Conservation (phyloP, 2,329 filamentous ascomycete species). For the Paecilomyces sp. region DNA sequence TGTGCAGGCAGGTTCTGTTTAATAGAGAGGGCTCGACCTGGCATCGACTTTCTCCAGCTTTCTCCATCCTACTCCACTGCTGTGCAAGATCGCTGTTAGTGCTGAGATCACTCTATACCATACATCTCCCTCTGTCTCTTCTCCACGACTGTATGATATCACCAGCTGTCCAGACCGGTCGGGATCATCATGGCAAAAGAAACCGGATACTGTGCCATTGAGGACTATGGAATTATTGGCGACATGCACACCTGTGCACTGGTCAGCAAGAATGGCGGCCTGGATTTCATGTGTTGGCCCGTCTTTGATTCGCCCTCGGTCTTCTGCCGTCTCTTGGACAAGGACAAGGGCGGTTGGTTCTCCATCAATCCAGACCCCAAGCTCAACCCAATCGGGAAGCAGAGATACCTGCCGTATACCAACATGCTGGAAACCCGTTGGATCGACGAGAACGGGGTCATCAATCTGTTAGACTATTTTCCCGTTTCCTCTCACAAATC, state of each 20-base stretch:
- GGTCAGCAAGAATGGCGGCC: slow-evolving; percentile 64
- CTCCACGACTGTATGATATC: slow-evolving; percentile 1
- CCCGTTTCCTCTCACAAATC: slow-evolving; percentile 57
- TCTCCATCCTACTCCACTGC: not conserved
- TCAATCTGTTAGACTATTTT: slow-evolving; percentile 69
- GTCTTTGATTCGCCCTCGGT: slow-evolving; percentile 71
- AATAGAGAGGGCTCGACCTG: not conserved
- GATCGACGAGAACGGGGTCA: slow-evolving; percentile 67
- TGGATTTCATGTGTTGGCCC: slow-evolving; percentile 78
- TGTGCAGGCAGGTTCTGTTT: not conserved
- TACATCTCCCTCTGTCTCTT: not conserved
- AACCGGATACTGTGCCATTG: slow-evolving; percentile 42
- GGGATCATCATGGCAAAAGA: not conserved
- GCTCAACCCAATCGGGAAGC: slow-evolving; percentile 58
- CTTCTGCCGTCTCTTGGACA: slow-evolving; percentile 68
- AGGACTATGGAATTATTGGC: slow-evolving; percentile 73
- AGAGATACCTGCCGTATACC: slow-evolving; percentile 68
- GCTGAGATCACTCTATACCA: not conserved
- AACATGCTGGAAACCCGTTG: slow-evolving; percentile 73
- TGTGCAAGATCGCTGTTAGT: not conserved
- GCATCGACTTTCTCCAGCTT: not conserved
- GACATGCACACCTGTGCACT: slow-evolving; percentile 74
- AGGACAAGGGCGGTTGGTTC: slow-evolving; percentile 67
- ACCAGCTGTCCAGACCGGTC: not conserved
- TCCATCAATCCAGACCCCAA: slow-evolving; percentile 50